Evolutionary conservation across 1,284 basidiomycete genomes (phyloP), one percentile per base, ranked within the genome.

Genomic region (Apiotrichum sp.): DNA sequence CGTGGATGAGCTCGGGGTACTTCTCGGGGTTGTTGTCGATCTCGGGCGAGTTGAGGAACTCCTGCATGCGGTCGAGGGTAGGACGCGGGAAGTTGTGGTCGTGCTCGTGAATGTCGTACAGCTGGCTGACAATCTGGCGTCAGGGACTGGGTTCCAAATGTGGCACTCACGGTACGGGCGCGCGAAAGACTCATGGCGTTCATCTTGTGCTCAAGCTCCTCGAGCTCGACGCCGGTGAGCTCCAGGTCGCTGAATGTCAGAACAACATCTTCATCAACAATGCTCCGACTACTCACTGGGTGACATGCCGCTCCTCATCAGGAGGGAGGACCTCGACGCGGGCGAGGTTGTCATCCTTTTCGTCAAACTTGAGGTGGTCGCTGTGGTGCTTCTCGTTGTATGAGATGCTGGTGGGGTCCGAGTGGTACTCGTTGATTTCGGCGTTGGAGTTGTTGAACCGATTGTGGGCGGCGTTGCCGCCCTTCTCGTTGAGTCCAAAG

Each of bases 1-100:
- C 67, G n/a, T 63, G 48, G 39, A 62, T 33, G 22, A 62, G 46
- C 6, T 47, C 38, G 14, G 56, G 31, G 45, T 62, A 29, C 36
- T 52, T 52, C 6, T 61, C 45, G 2, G 59, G 59, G 29, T 50
- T 43, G 8, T 44, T 43, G 41, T 42, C 6, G 11, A 56, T 41
- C 13, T 53, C 38, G 1, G 54, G 53, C 32, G 35, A 22, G 33
- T 49, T 40, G 33, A 60, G 32, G 22, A 57, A 60, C 33, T 39
- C 34, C 22, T 39, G 9, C 39, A 60, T 60, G 4, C 48, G 40
- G 33, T 57, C 45, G n/a, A 60, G 55, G 4, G 51, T 33, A 9
- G 43, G 29, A 14, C 52, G 45, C 10, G 58, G 44, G n/a, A 56
- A 57, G 55, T 56, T 56, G 14, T 52, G 55, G 50, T 60, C 58